phyloP scores from a whole-genome alignment of 257 asterid genomes.

The Pogostemon cablin region DNA sequence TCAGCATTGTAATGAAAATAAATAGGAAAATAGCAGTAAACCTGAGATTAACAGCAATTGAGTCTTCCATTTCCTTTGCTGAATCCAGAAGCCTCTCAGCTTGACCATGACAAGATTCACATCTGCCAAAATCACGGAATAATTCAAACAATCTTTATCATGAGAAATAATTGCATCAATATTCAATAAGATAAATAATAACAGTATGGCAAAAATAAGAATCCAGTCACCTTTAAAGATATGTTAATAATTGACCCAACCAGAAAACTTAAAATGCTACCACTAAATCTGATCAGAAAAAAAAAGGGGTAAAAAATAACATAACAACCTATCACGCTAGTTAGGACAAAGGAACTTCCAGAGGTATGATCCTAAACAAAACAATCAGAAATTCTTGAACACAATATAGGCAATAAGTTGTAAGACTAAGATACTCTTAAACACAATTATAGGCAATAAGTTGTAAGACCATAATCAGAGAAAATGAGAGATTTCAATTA shows the following conservation, averaged over 20 bases:
- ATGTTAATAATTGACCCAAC: neutral
- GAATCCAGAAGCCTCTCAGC: conserved; percentile 99
- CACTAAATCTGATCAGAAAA: conserved; percentile 12
- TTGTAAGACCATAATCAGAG: neutral
- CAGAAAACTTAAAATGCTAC: conserved; percentile 6
- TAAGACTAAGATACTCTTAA: neutral
- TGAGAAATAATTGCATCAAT: conserved; percentile 5
- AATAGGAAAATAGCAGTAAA: conserved; percentile 31
- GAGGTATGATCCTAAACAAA: neutral
- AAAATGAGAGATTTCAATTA: conserved; percentile 15
- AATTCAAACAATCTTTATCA: conserved; percentile 29
- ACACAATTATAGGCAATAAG: conserved; percentile 2
- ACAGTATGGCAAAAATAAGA: neutral
- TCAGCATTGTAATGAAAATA: conserved; percentile 16
- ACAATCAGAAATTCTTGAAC: neutral
- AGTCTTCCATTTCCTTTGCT: conserved; percentile 99
- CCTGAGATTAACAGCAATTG: conserved; percentile 98
- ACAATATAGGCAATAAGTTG: neutral
- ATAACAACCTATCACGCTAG: too few species aligned
- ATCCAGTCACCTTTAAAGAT: neutral
- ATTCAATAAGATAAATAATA: neutral
- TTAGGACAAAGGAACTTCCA: neutral
- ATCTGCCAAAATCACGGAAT: conserved; percentile 52
- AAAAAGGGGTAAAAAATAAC: neutral
- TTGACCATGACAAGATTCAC: conserved; percentile 99